phyloP scores from a whole-genome alignment of 306 rosid species.

The Acacia acuminata region DNA sequence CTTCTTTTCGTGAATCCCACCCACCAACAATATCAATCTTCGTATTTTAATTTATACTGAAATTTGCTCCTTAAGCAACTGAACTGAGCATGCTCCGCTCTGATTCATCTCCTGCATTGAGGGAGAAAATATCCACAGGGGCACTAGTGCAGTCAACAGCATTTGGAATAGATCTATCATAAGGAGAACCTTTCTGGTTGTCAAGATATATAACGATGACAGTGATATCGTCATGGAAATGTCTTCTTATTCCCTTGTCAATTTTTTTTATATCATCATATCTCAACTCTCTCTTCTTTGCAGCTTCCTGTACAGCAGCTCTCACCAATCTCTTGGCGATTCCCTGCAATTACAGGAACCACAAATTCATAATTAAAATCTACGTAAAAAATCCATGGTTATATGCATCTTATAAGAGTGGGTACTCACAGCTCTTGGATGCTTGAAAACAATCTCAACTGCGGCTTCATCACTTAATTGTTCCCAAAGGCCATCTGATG shows the following conservation, averaged over 20 bases:
- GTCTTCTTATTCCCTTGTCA: conserved; percentile 63
- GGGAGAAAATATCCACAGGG: conserved; percentile 71
- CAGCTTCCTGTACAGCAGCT: conserved; percentile 68
- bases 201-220: conserved; percentile 71
- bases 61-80: conserved; percentile 26
- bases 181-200: conserved; percentile 39
- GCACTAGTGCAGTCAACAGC: conserved; percentile 49
- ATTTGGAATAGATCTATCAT: conserved; percentile 27
- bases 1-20: conserved; percentile 2
- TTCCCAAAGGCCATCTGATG: conserved; percentile 87
- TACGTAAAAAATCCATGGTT: not conserved
- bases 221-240: conserved; percentile 73
- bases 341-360: conserved; percentile 47
- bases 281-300: conserved; percentile 73
- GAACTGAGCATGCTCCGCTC: conserved; percentile 29
- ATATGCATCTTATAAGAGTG: not conserved
- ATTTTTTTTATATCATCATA: conserved; percentile 64
- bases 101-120: conserved; percentile 40
- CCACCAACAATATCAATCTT: conserved; percentile 30
- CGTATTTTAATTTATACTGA: conserved; percentile 20
- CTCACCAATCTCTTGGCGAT: conserved; percentile 70
- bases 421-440: conserved; percentile 70
- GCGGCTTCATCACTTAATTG: conserved; percentile 69
- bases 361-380: not conserved
- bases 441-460: conserved; percentile 61